Percentiles rank a stretch among this genome's conserved stretches.
phyloP scores from a whole-genome alignment of 2,329 filamentous ascomycete species.

The Intubia oerlemansii region DNA sequence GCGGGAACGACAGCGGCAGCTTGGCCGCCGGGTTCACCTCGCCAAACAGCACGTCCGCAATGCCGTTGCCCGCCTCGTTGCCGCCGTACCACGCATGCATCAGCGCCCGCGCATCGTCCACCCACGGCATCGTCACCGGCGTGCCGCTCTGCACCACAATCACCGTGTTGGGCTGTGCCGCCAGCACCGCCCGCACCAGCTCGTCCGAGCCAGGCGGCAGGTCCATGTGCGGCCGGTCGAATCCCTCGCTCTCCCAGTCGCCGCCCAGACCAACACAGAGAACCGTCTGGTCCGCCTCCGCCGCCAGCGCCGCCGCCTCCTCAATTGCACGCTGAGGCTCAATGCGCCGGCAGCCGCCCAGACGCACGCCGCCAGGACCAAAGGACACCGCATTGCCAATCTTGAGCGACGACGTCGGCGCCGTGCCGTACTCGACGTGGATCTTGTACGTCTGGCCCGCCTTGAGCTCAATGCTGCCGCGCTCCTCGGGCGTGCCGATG shows the following conservation, averaged over 20 bases:
- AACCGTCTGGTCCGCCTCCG: constrained; percentile 33
- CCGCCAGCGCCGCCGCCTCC: constrained; percentile 15
- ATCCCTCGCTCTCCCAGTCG: constrained; percentile 10
- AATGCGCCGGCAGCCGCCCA: constrained; percentile 4
- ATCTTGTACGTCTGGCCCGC: constrained; percentile 13
- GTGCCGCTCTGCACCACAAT: constrained; percentile 40
- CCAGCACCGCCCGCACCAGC: constrained; percentile 25
- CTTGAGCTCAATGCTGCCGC: constrained; percentile 10
- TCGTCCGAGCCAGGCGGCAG: constrained; percentile 7
- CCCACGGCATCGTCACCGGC: constrained; percentile 31
- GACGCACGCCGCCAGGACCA: constrained; percentile 17
- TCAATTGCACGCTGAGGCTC: constrained; percentile 4
- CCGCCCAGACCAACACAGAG: constrained; percentile 36
- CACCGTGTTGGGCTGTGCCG: constrained; percentile 31
- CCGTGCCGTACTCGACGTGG: constrained; percentile 9
- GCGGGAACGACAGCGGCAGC: constrained; percentile 52
- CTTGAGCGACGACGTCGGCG: constrained; percentile 3
- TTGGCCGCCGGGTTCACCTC: constrained; percentile 43
- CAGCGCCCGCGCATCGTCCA: constrained; percentile 23
- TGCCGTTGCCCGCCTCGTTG: constrained; percentile 42
- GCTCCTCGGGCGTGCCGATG: constrained; percentile 14
- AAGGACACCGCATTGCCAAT: constrained; percentile 20
- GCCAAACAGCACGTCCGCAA: constrained; percentile 40
- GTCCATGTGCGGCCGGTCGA: constrained; percentile 8
- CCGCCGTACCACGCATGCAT: constrained; percentile 43